These are phyloP conservation scores for Carnegiea gigantea DNA, from an alignment of 179 eudicot species.

Conservation along the genomic window DNA sequence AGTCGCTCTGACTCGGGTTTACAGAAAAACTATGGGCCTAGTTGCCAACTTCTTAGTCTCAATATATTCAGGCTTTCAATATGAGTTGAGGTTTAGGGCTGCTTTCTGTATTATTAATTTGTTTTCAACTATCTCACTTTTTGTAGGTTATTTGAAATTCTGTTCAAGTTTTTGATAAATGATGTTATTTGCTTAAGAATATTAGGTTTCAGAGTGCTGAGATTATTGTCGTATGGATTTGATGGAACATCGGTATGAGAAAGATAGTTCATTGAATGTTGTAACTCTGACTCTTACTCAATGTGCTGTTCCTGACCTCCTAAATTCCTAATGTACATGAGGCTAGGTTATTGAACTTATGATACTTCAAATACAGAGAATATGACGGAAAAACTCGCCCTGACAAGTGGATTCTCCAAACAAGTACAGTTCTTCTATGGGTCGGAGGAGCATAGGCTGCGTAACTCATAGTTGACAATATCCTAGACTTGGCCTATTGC, in stretches of 20 bases:
- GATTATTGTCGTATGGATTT: neutral
- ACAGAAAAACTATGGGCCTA: constrained; percentile 8
- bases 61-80: neutral
- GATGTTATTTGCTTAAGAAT: neutral
- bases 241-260: no score
- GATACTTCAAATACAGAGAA: no score
- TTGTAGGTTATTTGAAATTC: neutral
- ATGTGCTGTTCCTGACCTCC: no score
- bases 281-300: no score
- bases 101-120: constrained; percentile 1
- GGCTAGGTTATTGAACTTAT: no score
- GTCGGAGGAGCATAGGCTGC: neutral
- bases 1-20: constrained; percentile 3
- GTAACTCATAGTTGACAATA: neutral
- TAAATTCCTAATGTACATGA: no score
- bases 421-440: neutral
- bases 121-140: neutral
- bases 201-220: neutral
- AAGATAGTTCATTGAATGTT: no score
- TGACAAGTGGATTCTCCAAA: neutral
- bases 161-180: neutral
- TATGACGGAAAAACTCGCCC: neutral
- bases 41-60: neutral
- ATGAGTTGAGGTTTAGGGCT: constrained; percentile 11
- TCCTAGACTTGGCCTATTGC: neutral